Evolutionary conservation across 2,329 filamentous ascomycete species (phyloP).

Genomic region (Colletotrichum filicis): DNA sequence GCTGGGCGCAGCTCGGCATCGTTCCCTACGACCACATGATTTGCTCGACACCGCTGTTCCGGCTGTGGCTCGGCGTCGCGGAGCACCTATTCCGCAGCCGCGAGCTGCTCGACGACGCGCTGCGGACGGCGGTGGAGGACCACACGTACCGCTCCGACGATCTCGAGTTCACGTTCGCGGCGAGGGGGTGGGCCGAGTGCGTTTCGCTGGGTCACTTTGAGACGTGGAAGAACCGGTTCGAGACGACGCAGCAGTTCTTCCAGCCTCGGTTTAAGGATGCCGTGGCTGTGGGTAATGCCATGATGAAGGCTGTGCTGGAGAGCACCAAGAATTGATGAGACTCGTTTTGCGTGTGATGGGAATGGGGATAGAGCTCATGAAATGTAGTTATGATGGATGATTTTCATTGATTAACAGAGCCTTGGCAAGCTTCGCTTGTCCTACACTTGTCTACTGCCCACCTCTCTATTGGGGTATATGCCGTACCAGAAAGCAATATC

Average conservation of each 20-base stretch:
- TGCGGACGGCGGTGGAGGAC: constrained; percentile 88
- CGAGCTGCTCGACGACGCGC: constrained; percentile 82
- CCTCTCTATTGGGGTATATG: neutral
- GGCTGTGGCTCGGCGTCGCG: constrained; percentile 95
- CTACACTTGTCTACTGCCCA: neutral
- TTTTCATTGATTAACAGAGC: neutral
- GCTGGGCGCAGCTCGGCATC: constrained; percentile 94
- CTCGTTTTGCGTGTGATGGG: neutral
- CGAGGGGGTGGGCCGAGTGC: constrained; percentile 93
- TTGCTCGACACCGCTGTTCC: constrained; percentile 96
- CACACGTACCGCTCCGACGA: constrained; percentile 95
- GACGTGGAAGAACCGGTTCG: constrained; percentile 90
- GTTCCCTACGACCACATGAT: constrained; percentile 99
- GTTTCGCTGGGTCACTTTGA: constrained; percentile 93
- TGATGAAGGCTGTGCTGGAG: constrained; percentile 95
- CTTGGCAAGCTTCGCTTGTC: neutral
- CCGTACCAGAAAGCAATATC: constrained; percentile 6
- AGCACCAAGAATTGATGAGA: constrained; percentile 63
- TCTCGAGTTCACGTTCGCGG: constrained; percentile 97
- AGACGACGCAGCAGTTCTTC: constrained; percentile 91
- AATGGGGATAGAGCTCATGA: neutral
- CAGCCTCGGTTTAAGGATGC: constrained; percentile 90
- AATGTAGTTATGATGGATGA: neutral
- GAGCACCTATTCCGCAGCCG: constrained; percentile 93
- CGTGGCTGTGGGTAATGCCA: constrained; percentile 88